These are phyloP conservation scores for Bryoerythrophyllum caledonicum DNA, from an alignment of 225 moss, liverwort and hornwort genomes.

Conservation along the genomic window DNA sequence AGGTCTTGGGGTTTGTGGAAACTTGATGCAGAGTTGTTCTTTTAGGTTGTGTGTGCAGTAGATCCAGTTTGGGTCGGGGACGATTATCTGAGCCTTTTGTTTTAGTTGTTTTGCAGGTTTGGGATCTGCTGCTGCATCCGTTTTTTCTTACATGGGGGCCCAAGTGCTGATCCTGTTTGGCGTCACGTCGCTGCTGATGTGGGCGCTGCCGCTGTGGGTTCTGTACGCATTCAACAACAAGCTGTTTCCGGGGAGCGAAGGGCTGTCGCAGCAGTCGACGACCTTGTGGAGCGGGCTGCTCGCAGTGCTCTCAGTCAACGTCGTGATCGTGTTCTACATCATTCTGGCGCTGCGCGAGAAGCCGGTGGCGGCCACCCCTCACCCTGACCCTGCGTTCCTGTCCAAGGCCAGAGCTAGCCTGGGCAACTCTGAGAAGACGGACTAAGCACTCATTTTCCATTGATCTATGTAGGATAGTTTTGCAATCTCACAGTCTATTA, in stretches of 20 bases:
- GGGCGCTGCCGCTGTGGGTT: slow-evolving; percentile 55
- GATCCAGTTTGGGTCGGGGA: background rate
- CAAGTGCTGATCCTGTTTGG: slow-evolving; percentile 45
- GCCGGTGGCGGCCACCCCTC: slow-evolving; percentile 36
- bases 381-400: slow-evolving; percentile 57
- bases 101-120: slow-evolving; percentile 10
- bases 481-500: background rate
- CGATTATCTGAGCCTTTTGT: background rate
- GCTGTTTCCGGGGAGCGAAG: slow-evolving; percentile 49
- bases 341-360: slow-evolving; percentile 58
- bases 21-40: background rate
- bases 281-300: slow-evolving; percentile 68
- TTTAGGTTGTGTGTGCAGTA: background rate
- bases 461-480: background rate
- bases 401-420: slow-evolving; percentile 35
- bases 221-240: slow-evolving; percentile 58
- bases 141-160: slow-evolving; percentile 39
- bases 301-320: slow-evolving; percentile 68
- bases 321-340: slow-evolving; percentile 61
- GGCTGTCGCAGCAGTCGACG: slow-evolving; percentile 51
- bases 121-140: background rate
- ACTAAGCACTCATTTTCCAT: background rate
- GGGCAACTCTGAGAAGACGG: slow-evolving; percentile 22
- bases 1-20: background rate
- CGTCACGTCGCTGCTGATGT: slow-evolving; percentile 64